Percentiles rank a stretch among this genome's conserved stretches.
These are phyloP conservation scores for Pulveroboletus sp. DNA, from an alignment of 768 basidiomycete species.

Conservation along the genomic window DNA sequence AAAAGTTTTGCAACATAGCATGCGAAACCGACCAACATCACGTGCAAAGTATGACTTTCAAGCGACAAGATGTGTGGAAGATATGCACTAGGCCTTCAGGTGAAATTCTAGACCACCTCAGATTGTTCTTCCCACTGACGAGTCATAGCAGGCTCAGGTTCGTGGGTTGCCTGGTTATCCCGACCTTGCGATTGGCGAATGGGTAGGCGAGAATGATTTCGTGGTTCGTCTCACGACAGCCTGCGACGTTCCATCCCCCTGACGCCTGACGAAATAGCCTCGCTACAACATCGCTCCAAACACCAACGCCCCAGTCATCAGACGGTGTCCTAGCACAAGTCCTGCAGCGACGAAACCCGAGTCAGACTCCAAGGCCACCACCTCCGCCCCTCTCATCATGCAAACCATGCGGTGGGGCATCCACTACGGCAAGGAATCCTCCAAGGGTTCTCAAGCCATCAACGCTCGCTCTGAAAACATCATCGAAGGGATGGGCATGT, in stretches of 20 bases:
- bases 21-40: too few species aligned
- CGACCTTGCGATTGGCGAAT: slow-evolving; percentile 46
- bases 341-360: neutral
- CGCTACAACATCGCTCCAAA: slow-evolving; percentile 86
- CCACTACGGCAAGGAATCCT: slow-evolving; percentile 57
- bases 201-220: slow-evolving; percentile 59
- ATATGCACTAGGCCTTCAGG: slow-evolving; percentile 51
- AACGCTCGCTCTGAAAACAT: slow-evolving; percentile 88
- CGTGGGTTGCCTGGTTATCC: slow-evolving; percentile 39
- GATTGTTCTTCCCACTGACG: neutral
- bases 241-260: neutral
- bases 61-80: slow-evolving; percentile 56
- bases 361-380: slow-evolving; percentile 1
- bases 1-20: too few species aligned
- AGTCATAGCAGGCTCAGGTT: slow-evolving; percentile 25
- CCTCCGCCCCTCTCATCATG: slow-evolving; percentile 43
- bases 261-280: slow-evolving; percentile 24
- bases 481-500: slow-evolving; percentile 72
- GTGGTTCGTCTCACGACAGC: slow-evolving; percentile 32
- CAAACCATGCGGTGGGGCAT: slow-evolving; percentile 92
- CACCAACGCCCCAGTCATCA: slow-evolving; percentile 70
- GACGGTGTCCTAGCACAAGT: slow-evolving; percentile 34
- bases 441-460: slow-evolving; percentile 69
- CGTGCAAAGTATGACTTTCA: too few species aligned
- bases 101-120: slow-evolving; percentile 17